Conservation (phyloP, 345 rosid genomes). For the Heritiera fomes region DNA sequence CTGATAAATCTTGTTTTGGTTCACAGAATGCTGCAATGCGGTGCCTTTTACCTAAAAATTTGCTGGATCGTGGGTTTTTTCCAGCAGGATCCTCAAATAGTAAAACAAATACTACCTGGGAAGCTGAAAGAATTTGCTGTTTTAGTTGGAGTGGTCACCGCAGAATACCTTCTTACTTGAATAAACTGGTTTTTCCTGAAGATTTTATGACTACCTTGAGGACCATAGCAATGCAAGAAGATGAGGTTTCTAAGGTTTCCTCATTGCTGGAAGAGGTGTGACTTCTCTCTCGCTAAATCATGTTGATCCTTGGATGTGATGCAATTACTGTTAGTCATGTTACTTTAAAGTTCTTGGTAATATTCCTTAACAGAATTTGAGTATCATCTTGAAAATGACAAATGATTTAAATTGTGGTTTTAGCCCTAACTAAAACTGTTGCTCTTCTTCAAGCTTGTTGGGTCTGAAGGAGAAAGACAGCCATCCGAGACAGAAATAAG, state of each 20-base stretch:
- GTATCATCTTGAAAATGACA: constrained; percentile 3
- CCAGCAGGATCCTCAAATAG: constrained; percentile 37
- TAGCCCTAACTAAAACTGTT: constrained; percentile 7
- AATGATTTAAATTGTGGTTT: background rate
- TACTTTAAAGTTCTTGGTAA: background rate
- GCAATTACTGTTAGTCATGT: background rate
- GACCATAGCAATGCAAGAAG: constrained; percentile 79
- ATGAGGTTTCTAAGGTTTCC: constrained; percentile 66
- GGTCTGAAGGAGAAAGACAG: constrained; percentile 57
- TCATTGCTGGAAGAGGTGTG: constrained; percentile 82
- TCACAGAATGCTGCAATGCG: constrained; percentile 80
- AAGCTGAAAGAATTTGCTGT: constrained; percentile 36
- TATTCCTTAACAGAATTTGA: background rate
- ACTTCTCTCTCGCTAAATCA: constrained; percentile 1
- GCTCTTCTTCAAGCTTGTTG: constrained; percentile 57
- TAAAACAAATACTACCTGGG: constrained; percentile 30
- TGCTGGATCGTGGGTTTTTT: constrained; percentile 68
- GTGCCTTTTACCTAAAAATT: constrained; percentile 71
- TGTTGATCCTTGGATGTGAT: background rate
- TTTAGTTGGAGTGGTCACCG: constrained; percentile 97
- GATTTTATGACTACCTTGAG: constrained; percentile 78
- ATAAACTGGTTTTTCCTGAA: constrained; percentile 81
- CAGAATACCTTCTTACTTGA: constrained; percentile 61
- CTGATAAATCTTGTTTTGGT: constrained; percentile 20
- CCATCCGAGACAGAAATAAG: constrained; percentile 81